Evolutionary conservation across 805 yeast species (phyloP), one percentile per base, ranked within the genome.

Genomic region (Diddensiella santjacobensis): DNA sequence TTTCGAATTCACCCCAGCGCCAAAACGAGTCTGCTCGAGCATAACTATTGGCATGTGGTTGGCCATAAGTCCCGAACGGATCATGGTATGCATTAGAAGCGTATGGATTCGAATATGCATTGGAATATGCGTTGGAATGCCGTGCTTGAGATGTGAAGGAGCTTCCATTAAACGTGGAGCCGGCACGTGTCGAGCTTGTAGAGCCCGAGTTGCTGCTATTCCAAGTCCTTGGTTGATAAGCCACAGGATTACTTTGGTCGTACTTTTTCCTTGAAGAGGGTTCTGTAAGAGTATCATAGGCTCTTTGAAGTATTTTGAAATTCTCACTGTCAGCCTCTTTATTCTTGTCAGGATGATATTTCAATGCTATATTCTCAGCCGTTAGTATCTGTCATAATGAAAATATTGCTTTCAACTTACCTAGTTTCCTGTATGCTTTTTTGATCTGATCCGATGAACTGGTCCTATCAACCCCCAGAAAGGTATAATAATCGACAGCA

Each of bases 271-370:
- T 61, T 45, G 55, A 58, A 1, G 46, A 29, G 1, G 56, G 38
- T 47, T 70, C 68, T 0, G 50, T 29, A 19, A 71, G 55, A 1
- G 62, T 57, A 4, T 57, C 64, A 22, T 69, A 50, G 0, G 75
- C 75, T 37, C 64, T 64, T 6, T 56, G 53, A 8, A 69, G 54
- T 6, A 42, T 45, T 48, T 66, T 61, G 61, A 71, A 71, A 35
- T 52, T 45, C 41, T 68, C 71, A 4, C 41, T 70, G 4, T 48
- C 60, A 20, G 52, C 50, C 30, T 59, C 62, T 5, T 46, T 48
- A 40, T 55, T 55, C 54, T 68, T 69, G 52, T 77, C 81, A 3
- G 81, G 81, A 53, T 77, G 81, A 51, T 67, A 68, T 40, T 60
- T 58, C 22, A 60, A 57, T 2, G 70, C 70, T 33, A 26, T n/a